Conservation (phyloP, 805 yeast genomes). For the Blastobotrys terrestris region DNA sequence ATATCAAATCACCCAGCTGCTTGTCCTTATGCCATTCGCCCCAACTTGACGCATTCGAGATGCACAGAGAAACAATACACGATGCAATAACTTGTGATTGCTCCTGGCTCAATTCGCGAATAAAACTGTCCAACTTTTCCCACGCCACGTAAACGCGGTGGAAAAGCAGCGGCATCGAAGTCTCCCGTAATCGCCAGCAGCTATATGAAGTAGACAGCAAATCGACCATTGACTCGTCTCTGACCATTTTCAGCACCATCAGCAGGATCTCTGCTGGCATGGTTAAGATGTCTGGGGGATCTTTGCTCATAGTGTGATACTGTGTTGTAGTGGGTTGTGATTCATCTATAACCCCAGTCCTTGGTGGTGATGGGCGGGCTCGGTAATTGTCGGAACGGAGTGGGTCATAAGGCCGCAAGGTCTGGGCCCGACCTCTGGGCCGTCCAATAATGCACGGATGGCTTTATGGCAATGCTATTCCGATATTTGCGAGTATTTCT, state of each 20-base stretch:
- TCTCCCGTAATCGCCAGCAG: conserved; percentile 1
- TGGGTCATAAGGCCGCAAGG: background rate
- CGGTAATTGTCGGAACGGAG: background rate
- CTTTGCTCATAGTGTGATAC: background rate
- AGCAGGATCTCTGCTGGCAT: conserved; percentile 4
- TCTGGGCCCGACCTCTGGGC: too few relatives aligned
- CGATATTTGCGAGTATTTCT: too few relatives aligned
- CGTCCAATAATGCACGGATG: too few relatives aligned
- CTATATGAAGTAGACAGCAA: background rate
- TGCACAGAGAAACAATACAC: conserved; percentile 1
- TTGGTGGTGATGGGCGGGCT: background rate
- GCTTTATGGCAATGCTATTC: too few relatives aligned
- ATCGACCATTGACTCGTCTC: background rate
- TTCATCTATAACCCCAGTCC: background rate
- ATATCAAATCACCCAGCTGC: conserved; percentile 1
- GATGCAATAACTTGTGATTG: background rate
- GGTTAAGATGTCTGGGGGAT: conserved; percentile 1
- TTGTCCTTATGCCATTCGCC: conserved; percentile 8
- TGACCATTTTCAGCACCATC: background rate
- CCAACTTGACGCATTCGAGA: conserved; percentile 5
- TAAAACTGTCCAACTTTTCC: background rate
- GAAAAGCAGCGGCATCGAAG: conserved; percentile 1
- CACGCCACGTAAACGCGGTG: background rate
- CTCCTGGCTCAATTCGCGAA: background rate
- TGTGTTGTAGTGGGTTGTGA: background rate